A percentile compares a stretch with the other conserved stretches of the same genome.
phyloP scores from a whole-genome alignment of 371 early-diverging fungal genomes.

The Mortierella polycephala region DNA sequence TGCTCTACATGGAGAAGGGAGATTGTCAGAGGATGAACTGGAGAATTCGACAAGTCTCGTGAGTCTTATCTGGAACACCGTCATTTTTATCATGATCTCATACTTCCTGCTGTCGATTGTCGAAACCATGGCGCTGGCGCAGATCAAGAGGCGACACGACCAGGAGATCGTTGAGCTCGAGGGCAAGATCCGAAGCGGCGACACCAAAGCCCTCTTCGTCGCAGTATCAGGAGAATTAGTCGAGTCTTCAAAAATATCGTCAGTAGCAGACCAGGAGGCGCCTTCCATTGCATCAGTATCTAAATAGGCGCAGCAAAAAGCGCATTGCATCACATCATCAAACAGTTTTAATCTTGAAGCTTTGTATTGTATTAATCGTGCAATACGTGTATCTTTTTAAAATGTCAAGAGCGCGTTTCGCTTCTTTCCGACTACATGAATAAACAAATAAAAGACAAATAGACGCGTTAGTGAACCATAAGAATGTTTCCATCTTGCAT shows the following conservation, averaged over 20 bases:
- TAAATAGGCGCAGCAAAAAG: too few relatives aligned
- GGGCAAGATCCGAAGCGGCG: conserved; percentile 51
- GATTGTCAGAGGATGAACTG: conserved; percentile 22
- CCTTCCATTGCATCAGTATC: too few relatives aligned
- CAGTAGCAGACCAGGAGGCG: background rate
- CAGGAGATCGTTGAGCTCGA: conserved; percentile 56
- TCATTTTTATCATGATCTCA: conserved; percentile 81
- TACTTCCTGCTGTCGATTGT: conserved; percentile 86
- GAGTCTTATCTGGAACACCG: conserved; percentile 78
- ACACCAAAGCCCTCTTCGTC: conserved; percentile 39
- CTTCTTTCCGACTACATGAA: conserved; percentile 23
- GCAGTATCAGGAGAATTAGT: conserved; percentile 38
- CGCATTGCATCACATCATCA: too few relatives aligned
- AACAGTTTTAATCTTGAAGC: too few relatives aligned
- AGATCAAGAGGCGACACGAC: conserved; percentile 63
- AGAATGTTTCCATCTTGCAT: too few relatives aligned
- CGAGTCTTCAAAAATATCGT: conserved; percentile 9
- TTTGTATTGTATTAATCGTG: too few relatives aligned
- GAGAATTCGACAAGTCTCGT: conserved; percentile 56
- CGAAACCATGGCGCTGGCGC: conserved; percentile 82
- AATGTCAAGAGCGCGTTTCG: conserved; percentile 38
- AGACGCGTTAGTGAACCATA: background rate
- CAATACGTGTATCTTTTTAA: conserved; percentile 2
- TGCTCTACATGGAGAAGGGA: conserved; percentile 44
- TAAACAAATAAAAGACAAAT: background rate